These are phyloP conservation scores for Metschnikowia continentalis DNA, from an alignment of 805 yeast species.

Conservation along the genomic window DNA sequence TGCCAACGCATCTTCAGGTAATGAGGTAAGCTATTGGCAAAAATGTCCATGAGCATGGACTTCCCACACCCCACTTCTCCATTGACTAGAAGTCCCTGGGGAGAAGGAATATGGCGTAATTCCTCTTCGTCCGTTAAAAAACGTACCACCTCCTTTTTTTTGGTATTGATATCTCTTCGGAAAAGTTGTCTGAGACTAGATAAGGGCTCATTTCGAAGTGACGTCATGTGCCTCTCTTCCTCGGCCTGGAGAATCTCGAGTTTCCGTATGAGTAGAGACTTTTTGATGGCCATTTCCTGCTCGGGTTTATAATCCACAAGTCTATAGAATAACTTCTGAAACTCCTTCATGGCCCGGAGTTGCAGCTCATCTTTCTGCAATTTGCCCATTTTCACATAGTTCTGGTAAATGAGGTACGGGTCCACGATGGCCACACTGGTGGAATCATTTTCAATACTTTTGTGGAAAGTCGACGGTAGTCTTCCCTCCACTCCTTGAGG, in stretches of 20 bases:
- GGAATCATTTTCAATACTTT: not conserved
- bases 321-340: slow-evolving; percentile 55
- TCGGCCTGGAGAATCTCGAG: slow-evolving; percentile 33
- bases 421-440: slow-evolving; percentile 49
- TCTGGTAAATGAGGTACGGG: slow-evolving; percentile 55
- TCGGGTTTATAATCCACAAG: slow-evolving; percentile 59
- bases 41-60: slow-evolving; percentile 68
- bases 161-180: slow-evolving; percentile 27
- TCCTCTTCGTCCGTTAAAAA: slow-evolving; percentile 61
- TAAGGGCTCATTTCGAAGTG: slow-evolving; percentile 12
- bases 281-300: slow-evolving; percentile 40
- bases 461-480: slow-evolving; percentile 19
- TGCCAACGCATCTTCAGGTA: slow-evolving; percentile 66
- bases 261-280: slow-evolving; percentile 36
- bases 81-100: slow-evolving; percentile 59
- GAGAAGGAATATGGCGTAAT: slow-evolving; percentile 48
- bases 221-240: slow-evolving; percentile 16
- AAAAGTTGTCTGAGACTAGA: slow-evolving; percentile 16
- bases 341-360: slow-evolving; percentile 56
- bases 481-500: slow-evolving; percentile 39
- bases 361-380: slow-evolving; percentile 56
- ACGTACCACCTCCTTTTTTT: slow-evolving; percentile 39
- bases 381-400: slow-evolving; percentile 47
- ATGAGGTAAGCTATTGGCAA: slow-evolving; percentile 62
- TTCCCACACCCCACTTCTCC: slow-evolving; percentile 76